Evolutionary conservation across 345 rosid genomes (phyloP).

Genomic region (Rubroshorea leprosula): DNA sequence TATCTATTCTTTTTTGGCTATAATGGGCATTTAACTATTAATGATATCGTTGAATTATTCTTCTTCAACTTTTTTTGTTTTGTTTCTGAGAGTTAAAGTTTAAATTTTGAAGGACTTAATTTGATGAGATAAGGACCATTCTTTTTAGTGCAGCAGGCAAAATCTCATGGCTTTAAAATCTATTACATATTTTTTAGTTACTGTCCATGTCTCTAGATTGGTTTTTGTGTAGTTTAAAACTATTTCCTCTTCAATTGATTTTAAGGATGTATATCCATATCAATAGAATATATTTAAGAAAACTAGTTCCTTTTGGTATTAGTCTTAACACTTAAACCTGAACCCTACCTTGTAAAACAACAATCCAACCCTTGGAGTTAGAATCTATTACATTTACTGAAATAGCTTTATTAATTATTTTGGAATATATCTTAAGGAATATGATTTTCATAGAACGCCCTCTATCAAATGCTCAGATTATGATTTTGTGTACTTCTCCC

Average conservation of each 20-base stretch:
- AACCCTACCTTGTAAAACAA: too few relatives aligned
- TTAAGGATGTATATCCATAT: too few relatives aligned
- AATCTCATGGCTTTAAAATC: conserved; percentile 8
- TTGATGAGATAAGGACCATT: conserved; percentile 7
- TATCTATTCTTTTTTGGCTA: neutral
- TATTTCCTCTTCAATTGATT: too few relatives aligned
- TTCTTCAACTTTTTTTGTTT: neutral
- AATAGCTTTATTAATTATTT: conserved; percentile 9
- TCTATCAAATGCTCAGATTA: too few relatives aligned
- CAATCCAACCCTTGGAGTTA: conserved; percentile 11
- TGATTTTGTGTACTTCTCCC: too few relatives aligned
- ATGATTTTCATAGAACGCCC: conserved; percentile 7
- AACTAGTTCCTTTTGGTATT: too few relatives aligned
- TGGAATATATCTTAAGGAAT: conserved; percentile 10
- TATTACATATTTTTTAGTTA: too few relatives aligned
- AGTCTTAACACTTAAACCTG: too few relatives aligned
- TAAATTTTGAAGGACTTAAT: conserved; percentile 6
- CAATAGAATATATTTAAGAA: too few relatives aligned
- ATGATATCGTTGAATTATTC: neutral
- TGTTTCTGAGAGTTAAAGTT: neutral
- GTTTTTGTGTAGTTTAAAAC: too few relatives aligned
- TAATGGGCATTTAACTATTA: conserved; percentile 1
- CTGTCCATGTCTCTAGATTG: too few relatives aligned
- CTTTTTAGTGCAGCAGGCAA: neutral
- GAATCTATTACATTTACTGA: too few relatives aligned